These are phyloP conservation scores for Blastocystis sp. DNA, from an alignment of 352 stramenopile species.

Conservation along the genomic window DNA sequence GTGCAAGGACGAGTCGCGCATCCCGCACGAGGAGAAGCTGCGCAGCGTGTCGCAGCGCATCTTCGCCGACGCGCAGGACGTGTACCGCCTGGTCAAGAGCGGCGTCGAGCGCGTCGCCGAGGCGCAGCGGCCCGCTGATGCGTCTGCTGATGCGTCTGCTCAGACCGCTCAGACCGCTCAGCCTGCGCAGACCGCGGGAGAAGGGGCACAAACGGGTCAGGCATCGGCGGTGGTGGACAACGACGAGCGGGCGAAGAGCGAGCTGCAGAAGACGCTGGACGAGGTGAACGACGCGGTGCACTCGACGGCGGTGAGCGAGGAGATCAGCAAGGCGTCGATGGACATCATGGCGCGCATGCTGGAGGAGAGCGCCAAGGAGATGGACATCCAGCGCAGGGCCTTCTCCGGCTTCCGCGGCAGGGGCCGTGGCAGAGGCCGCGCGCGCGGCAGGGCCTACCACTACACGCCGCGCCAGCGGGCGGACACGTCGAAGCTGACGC, in stretches of 20 bases:
- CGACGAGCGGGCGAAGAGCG: slow-evolving; percentile 6
- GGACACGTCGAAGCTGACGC: slow-evolving; percentile 3
- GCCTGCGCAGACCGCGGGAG: not conserved
- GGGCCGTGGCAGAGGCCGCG: not conserved
- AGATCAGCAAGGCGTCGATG: slow-evolving; percentile 3
- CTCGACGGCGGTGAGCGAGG: slow-evolving; percentile 20
- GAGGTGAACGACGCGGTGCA: slow-evolving; percentile 16
- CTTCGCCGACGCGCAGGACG: not conserved
- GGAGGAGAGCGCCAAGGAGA: slow-evolving; percentile 14
- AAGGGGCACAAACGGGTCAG: too few species aligned
- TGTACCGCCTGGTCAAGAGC: slow-evolving; percentile 2
- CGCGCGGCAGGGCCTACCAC: not conserved
- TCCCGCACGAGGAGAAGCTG: slow-evolving; percentile 25
- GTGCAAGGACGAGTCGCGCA: not conserved
- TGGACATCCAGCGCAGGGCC: slow-evolving; percentile 8
- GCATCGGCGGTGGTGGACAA: not conserved
- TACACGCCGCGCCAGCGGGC: not conserved
- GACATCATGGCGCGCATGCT: not conserved
- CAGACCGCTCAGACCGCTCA: too few species aligned
- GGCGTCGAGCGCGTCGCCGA: not conserved
- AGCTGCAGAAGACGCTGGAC: slow-evolving; percentile 2
- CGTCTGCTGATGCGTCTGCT: too few species aligned
- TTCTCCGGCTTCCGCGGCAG: not conserved
- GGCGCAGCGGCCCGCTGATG: not conserved
- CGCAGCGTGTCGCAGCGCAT: slow-evolving; percentile 10